Conservation (phyloP, 257 asterid species). For the Linderniella brevidens region DNA sequence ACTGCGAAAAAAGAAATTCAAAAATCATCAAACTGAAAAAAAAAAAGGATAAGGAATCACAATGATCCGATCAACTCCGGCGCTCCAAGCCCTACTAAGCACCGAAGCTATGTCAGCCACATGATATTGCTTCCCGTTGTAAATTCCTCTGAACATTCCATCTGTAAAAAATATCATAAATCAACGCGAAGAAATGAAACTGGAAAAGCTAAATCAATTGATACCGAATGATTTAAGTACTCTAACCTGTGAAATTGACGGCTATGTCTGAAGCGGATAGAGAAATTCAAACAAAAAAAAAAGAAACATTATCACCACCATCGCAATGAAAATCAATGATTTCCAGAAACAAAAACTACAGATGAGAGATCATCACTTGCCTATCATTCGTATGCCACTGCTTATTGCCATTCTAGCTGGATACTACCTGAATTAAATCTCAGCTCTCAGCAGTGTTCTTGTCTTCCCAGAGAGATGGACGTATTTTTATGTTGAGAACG, state of each 20-base stretch:
- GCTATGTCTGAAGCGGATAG: slow-evolving; percentile 58
- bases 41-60: slow-evolving; percentile 15
- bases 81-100: slow-evolving; percentile 82
- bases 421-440: too few relatives aligned
- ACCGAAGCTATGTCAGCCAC: slow-evolving; percentile 69
- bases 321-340: too few relatives aligned
- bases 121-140: slow-evolving; percentile 84
- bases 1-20: neutral
- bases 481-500: too few relatives aligned
- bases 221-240: neutral
- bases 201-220: neutral
- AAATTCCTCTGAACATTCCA: slow-evolving; percentile 83
- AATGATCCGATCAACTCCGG: slow-evolving; percentile 84
- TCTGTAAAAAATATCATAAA: slow-evolving; percentile 21
- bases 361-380: slow-evolving; percentile 18
- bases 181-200: neutral
- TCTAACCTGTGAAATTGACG: slow-evolving; percentile 81
- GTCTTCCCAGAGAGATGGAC: too few relatives aligned
- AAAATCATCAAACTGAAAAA: neutral
- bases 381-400: slow-evolving; percentile 19
- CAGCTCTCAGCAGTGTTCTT: too few relatives aligned
- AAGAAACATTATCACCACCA: neutral
- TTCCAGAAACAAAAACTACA: neutral
- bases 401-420: neutral
- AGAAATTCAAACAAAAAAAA: slow-evolving; percentile 1